Evolutionary conservation across 164 flowering plant species (phyloP), one percentile per base, ranked within the genome.

Genomic region (Houttuynia cordata): DNA sequence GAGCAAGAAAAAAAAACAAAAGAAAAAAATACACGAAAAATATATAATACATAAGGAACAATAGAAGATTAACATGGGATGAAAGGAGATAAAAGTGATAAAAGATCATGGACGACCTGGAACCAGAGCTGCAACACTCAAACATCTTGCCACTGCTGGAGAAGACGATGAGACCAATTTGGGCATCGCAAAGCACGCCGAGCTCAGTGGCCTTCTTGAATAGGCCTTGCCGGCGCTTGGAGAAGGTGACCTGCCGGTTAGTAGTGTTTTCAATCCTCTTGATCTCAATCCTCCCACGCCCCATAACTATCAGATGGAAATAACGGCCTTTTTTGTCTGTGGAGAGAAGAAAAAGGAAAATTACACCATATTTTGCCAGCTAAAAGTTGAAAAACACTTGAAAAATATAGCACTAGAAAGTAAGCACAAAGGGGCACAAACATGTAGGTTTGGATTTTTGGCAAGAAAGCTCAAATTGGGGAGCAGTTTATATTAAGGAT

Each of bases 121-220:
- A 56, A 1, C 56, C 59, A 0, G 63, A 53, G 45, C 68, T 74
- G 69, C 65, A 54, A 64, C 68, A 74, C 51, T 71, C 70, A 19
- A 51, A 71, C 68, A 71, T 24, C 64, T 73, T 76, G 19, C 83
- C 80, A 9, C 74, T 68, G 64, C 64, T 64, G 0, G 83, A 79
- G 74, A 79, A 76, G 71, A 79, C 45, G 72, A 79, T 67, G 73
- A 76, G 72, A 7, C 75, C 83, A 17, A 79, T 72, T 57, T 79
- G 83, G 17, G 83, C 83, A 69, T 79, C 83, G 20, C 83, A 79
- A 4, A 79, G 78, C 22, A 79, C 74, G 5, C 80, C 67, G 13
- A 79, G 83, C 53, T 79, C 83, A 61, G 65, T 76, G 15, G 83
- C 76, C 67, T 79, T 79, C 77, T 79, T 79, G 70, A 79, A 50